phyloP scores from a whole-genome alignment of 148 eudicot species.

The Silene uniflora region DNA sequence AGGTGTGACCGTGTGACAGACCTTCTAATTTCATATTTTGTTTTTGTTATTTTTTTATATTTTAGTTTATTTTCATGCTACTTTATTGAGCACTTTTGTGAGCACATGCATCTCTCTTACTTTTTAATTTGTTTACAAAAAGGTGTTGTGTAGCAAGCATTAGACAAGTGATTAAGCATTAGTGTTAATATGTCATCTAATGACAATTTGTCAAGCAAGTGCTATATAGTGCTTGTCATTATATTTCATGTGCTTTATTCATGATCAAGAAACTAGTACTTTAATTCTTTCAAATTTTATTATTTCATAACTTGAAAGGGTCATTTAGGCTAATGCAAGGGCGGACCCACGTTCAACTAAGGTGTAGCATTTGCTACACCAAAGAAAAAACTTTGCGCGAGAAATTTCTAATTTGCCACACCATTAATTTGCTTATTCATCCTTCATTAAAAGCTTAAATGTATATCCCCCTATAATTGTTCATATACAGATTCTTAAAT shows the following conservation, averaged over 20 bases:
- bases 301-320: neutral
- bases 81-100: slow-evolving; percentile 11
- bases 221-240: slow-evolving; percentile 19
- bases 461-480: no score
- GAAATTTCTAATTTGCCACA: no score
- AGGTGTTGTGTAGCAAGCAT: slow-evolving; percentile 28
- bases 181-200: slow-evolving; percentile 14
- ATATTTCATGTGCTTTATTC: neutral
- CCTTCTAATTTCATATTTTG: no score
- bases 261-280: neutral
- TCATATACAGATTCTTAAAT: no score
- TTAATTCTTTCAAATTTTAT: neutral
- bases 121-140: slow-evolving; percentile 15
- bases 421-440: no score
- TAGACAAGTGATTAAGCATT: slow-evolving; percentile 20
- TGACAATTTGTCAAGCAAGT: neutral
- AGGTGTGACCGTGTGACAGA: no score
- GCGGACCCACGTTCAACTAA: no score
- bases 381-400: no score
- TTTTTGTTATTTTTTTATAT: neutral
- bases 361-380: no score
- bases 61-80: neutral
- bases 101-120: slow-evolving; percentile 6
- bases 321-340: no score
- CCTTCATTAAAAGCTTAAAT: no score